Evolutionary conservation across 2,329 filamentous ascomycete species (phyloP).

Genomic region (Phyllachora maydis): DNA sequence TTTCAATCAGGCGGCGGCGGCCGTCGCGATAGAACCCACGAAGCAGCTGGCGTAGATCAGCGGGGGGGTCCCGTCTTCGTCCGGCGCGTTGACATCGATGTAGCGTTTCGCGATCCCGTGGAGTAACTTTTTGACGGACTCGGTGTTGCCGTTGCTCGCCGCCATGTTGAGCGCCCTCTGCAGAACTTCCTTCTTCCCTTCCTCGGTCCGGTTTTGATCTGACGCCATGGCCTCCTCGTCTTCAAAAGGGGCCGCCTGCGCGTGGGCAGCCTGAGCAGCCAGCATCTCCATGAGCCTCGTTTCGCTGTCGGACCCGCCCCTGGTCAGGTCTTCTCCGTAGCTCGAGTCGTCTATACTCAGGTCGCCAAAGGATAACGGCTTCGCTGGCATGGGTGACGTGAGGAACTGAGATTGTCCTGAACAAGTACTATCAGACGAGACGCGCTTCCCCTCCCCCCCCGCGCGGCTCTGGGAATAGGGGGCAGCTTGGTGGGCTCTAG

Average conservation of each 20-base stretch:
- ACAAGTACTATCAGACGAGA: slow-evolving; percentile 2
- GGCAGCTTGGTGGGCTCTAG: too few relatives aligned
- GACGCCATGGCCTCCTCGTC: slow-evolving; percentile 63
- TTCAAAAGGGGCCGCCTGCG: slow-evolving; percentile 49
- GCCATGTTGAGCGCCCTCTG: slow-evolving; percentile 89
- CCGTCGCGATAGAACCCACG: too few relatives aligned
- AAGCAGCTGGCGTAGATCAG: slow-evolving; percentile 97
- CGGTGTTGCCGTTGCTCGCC: slow-evolving; percentile 84
- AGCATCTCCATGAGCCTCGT: slow-evolving; percentile 87
- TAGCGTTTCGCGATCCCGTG: slow-evolving; percentile 51
- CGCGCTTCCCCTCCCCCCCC: too few relatives aligned
- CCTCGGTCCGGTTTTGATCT: slow-evolving; percentile 51
- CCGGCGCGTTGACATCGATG: slow-evolving; percentile 69
- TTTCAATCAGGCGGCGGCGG: slow-evolving; percentile 2
- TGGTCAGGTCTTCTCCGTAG: slow-evolving; percentile 45
- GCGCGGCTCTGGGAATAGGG: too few relatives aligned
- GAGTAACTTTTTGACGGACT: slow-evolving; percentile 58
- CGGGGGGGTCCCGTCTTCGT: slow-evolving; percentile 90
- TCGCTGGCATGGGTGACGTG: slow-evolving; percentile 66
- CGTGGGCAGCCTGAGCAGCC: slow-evolving; percentile 75
- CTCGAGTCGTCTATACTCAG: slow-evolving; percentile 62
- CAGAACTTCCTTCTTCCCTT: slow-evolving; percentile 60
- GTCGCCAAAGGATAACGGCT: slow-evolving; percentile 63
- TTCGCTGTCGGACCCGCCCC: slow-evolving; percentile 53
- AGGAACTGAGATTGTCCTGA: slow-evolving; percentile 89